These are phyloP conservation scores for Kwoniella bestiolae DNA, from an alignment of 768 basidiomycete genomes.

Conservation along the genomic window DNA sequence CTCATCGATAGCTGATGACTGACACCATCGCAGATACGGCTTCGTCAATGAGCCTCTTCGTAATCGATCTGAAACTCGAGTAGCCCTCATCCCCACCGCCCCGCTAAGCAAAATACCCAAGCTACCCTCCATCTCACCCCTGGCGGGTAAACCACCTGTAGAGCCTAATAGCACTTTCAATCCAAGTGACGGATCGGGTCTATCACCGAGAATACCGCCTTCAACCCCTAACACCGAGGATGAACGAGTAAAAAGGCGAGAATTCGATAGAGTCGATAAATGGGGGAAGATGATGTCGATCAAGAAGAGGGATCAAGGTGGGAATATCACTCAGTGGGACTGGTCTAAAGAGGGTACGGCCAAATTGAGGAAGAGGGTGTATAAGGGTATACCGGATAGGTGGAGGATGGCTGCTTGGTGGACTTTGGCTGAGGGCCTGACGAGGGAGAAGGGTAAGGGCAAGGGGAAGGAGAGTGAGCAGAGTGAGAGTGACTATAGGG, in stretches of 20 bases:
- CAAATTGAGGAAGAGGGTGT: constrained; percentile 76
- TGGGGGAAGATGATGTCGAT: constrained; percentile 86
- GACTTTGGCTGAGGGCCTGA: constrained; percentile 67
- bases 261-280: constrained; percentile 77
- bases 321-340: constrained; percentile 75
- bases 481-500: constrained; percentile 55
- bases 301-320: constrained; percentile 70
- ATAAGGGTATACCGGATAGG: constrained; percentile 95
- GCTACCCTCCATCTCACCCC: constrained; percentile 43
- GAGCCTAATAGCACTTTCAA: constrained; percentile 45
- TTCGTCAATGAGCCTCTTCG: constrained; percentile 76
- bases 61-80: constrained; percentile 69
- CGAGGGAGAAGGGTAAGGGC: constrained; percentile 3
- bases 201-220: constrained; percentile 20
- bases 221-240: constrained; percentile 50
- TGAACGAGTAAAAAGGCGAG: constrained; percentile 61
- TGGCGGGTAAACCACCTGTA: constrained; percentile 24
- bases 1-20: not conserved
- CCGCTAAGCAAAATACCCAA: constrained; percentile 66
- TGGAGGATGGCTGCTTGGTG: constrained; percentile 96
- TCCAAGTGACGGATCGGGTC: constrained; percentile 61
- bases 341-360: constrained; percentile 69
- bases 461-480: constrained; percentile 56
- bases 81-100: constrained; percentile 70
- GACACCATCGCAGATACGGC: constrained; percentile 70